Conservation (phyloP, 2,329 filamentous ascomycete species). For the Colletotrichum agaves region DNA sequence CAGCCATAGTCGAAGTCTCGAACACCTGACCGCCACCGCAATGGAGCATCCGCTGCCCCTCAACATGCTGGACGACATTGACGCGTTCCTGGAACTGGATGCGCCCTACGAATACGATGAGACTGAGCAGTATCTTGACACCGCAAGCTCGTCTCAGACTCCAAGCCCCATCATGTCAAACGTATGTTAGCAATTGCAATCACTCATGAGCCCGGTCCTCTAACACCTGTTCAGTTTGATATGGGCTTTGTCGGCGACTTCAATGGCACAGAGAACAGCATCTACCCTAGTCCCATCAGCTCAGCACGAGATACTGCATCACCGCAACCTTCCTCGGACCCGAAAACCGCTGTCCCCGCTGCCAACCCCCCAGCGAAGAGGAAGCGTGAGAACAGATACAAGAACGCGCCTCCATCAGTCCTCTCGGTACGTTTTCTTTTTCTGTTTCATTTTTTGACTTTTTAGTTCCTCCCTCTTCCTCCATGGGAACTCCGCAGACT, state of each 20-base stretch:
- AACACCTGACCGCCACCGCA: neutral
- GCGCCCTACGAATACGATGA: constrained; percentile 39
- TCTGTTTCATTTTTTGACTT: too few species aligned
- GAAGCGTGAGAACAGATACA: constrained; percentile 63
- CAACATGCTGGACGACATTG: constrained; percentile 38
- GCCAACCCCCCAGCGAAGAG: constrained; percentile 56
- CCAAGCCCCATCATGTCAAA: constrained; percentile 38
- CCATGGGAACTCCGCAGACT: neutral
- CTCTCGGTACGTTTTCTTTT: constrained; percentile 58
- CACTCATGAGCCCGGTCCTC: neutral
- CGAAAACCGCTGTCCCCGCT: constrained; percentile 8
- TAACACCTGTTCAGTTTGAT: constrained; percentile 35
- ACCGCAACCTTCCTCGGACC: constrained; percentile 32
- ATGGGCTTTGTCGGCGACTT: constrained; percentile 42
- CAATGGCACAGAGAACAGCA: constrained; percentile 39
- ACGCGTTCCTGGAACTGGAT: constrained; percentile 37
- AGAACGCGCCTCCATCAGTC: constrained; percentile 62
- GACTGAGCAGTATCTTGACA: constrained; percentile 34
- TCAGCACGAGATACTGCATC: constrained; percentile 38
- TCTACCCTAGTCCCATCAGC: constrained; percentile 49
- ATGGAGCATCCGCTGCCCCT: constrained; percentile 35
- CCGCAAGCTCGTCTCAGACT: constrained; percentile 37
- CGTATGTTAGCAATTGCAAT: constrained; percentile 13
- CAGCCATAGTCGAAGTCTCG: neutral
- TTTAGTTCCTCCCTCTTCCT: neutral